A percentile compares a stretch with the other conserved stretches of the same genome.
Conservation (phyloP, 176 grass and related monocot genomes). For the Eleusine coracana region DNA sequence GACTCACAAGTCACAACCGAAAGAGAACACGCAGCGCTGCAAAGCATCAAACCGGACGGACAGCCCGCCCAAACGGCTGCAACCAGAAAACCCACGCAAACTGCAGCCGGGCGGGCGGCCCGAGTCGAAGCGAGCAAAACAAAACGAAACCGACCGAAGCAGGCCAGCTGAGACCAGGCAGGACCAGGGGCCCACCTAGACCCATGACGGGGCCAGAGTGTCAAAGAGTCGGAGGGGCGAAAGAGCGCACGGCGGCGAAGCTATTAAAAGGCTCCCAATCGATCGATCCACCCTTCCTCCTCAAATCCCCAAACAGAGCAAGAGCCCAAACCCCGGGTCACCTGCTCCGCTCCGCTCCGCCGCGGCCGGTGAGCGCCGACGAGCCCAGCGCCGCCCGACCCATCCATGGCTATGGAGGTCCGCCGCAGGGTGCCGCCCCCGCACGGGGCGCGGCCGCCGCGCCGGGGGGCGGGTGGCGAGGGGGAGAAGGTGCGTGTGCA, state of each 20-base stretch:
- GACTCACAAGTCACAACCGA: too few relatives aligned
- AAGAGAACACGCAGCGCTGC: neutral
- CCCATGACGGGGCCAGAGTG: neutral
- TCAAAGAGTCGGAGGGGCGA: neutral
- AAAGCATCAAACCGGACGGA: neutral
- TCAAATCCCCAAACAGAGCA: neutral
- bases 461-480: too few relatives aligned
- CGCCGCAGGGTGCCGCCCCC: slow-evolving; percentile 30
- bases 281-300: neutral
- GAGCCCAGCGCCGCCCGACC: too few relatives aligned
- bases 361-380: neutral
- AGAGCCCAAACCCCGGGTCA: neutral
- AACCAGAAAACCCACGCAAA: neutral
- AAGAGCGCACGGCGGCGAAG: neutral
- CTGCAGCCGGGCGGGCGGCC: neutral
- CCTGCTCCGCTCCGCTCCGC: neutral
- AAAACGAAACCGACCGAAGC: too few relatives aligned
- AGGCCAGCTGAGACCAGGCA: neutral
- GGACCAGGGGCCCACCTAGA: neutral
- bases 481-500: slow-evolving; percentile 34
- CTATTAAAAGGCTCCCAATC: slow-evolving; percentile 18
- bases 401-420: slow-evolving; percentile 36
- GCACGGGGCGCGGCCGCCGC: neutral
- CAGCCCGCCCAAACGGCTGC: neutral
- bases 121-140: neutral